Evolutionary conservation across 768 basidiomycete genomes (phyloP).

Genomic region (Leccinum longicurvipes): DNA sequence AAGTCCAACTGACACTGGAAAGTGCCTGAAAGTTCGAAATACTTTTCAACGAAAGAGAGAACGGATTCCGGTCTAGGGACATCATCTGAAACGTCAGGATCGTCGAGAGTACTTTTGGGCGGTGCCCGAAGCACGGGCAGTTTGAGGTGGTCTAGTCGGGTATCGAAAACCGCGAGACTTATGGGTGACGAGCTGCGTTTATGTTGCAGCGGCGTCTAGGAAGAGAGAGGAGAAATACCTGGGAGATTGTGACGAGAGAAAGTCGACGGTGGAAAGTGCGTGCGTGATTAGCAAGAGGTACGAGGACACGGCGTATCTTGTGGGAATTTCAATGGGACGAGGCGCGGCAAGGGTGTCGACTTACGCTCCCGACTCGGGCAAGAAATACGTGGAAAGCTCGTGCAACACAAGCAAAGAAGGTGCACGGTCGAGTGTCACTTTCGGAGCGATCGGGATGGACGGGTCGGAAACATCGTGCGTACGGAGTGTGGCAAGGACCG

Average conservation of each 20-base stretch:
- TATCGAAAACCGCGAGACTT: slow-evolving; percentile 58
- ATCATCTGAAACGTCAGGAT: slow-evolving; percentile 19
- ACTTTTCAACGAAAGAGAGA: slow-evolving; percentile 43
- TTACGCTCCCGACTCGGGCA: slow-evolving; percentile 24
- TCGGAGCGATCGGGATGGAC: slow-evolving; percentile 23
- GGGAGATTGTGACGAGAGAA: slow-evolving; percentile 29
- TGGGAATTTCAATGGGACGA: slow-evolving; percentile 1
- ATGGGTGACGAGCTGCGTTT: slow-evolving; percentile 19
- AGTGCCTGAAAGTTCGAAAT: slow-evolving; percentile 51
- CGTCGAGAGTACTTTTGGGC: slow-evolving; percentile 7
- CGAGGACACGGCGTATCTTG: slow-evolving; percentile 42
- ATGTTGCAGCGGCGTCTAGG: background rate
- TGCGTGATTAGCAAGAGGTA: slow-evolving; percentile 51
- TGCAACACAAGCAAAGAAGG: slow-evolving; percentile 58
- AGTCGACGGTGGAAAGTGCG: slow-evolving; percentile 40
- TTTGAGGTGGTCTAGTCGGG: slow-evolving; percentile 46
- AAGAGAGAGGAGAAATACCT: slow-evolving; percentile 17
- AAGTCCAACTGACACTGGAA: slow-evolving; percentile 42
- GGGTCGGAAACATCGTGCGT: slow-evolving; percentile 22
- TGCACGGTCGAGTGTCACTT: slow-evolving; percentile 35
- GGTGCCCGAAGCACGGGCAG: slow-evolving; percentile 44
- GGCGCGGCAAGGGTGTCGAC: slow-evolving; percentile 1
- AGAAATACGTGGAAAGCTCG: slow-evolving; percentile 59
- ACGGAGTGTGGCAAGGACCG: slow-evolving; percentile 50
- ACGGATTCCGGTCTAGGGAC: slow-evolving; percentile 34